Base-by-base conservation (phyloP, 2,329 filamentous ascomycete genomes). In the Elsinoe ampelina region DNA sequence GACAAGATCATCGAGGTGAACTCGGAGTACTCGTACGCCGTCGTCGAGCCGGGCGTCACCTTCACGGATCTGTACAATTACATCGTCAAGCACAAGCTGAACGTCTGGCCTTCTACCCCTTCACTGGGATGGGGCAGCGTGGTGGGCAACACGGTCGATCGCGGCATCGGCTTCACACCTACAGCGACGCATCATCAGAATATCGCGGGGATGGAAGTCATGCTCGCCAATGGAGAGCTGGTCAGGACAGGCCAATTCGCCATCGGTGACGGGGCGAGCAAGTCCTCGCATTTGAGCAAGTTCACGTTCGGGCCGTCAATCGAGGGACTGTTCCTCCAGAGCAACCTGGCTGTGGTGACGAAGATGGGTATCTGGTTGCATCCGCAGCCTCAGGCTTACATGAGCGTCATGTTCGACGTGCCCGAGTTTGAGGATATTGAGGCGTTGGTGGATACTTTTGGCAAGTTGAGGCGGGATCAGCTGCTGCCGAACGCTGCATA, bases 1-100 rank as follows among this genome's bases (percentile, higher is more conserved):
- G 75, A 77, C 62, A 72, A 71, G 61, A 72, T 82, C 13, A 62
- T 82, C 10, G 70, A 78, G 39, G 72, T 82, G 13, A 74, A 78
- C 61, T 71, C 68, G 0, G 73, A 77, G 8, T 73, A 72, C 42
- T 75, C 75, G 19, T 78, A 71, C 54, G 75, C 71, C 41, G 66
- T 82, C 0, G 71, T 82, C 4, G 79, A 82, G 63, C 80, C 80
- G 0, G 79, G 80, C 1, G 64, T 69, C 22, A 67, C 65, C 12
- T 66, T 67, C 51, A 64, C 61, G 0, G 66, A 69, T 5, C 63
- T 68, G 1, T 66, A 65, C 57, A 62, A 69, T 7, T 64, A 72
- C 63, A 68, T 65, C 48, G 60, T 63, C 30, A 61, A 62, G 22
- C 59, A 66, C 56, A 65, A 66, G 38, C 61, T 68, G 39, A 66